Evolutionary conservation across 148 eudicot genomes (phyloP), one percentile per base, ranked within the genome.

Genomic region (Bassia scoparia): DNA sequence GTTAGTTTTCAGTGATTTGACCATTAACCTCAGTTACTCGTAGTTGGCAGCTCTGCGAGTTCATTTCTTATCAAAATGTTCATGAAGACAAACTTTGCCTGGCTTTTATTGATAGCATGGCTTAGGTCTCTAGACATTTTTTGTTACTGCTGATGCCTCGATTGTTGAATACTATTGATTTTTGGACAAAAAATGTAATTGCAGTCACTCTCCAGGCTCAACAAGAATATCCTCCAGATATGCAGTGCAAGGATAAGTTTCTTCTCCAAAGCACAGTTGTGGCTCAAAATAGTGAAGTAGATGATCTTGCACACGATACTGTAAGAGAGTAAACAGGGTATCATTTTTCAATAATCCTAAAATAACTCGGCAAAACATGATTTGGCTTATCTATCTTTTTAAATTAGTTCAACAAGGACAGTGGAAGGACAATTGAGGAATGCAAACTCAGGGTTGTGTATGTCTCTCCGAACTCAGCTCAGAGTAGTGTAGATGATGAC

Each of bases 131-230:
- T 21, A 1, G 15, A 21, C 38, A 41, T 10, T 73, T 11, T 46
- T 23, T 63, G 29, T 35, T 73, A 33, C 48, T 62, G 14, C 29
- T 66, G 5, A 65, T 64, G 21, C 58, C 29, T 56, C 34, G 34
- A 60, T 23, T 69, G 11, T 62, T 30, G 62, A 61, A 63, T 30
- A 62, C 3, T 35, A 69, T 58, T 81, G 70, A 73, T 64, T 30
- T 72, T 63, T 56, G 27, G 33, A 41, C 15, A 34, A 52, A 48
- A 71, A 56, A 61, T 84, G 68, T 71, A 65, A 66, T 71, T 87
- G 75, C 78, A 93, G 98, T 93, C 53, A 93, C 98, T 74, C 87
- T 90, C 63, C 98, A 90, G 84, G 92, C 93, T 81, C 98, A 93
- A 79, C 77, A 76, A 60, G 96, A 90, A 74, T 87, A 83, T 81